A percentile compares a stretch with the other conserved stretches of the same genome.
Evolutionary conservation across 345 rosid species (phyloP).

Genomic region (Sisymbrium altissimum): DNA sequence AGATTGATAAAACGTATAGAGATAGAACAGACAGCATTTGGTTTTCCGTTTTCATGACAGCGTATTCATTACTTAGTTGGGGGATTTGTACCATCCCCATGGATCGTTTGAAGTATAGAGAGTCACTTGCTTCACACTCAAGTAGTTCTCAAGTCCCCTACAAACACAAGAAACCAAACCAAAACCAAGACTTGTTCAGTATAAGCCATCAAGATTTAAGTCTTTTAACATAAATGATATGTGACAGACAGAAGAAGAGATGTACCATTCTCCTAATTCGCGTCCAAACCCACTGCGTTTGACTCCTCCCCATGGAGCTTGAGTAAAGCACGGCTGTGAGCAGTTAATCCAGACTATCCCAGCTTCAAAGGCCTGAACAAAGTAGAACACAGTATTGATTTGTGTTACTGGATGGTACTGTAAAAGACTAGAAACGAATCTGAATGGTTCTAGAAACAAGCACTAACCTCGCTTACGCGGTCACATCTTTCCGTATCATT

Average conservation of each 20-base stretch:
- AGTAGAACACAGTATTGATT: background rate
- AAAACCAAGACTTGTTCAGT: conserved; percentile 18
- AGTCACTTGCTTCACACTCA: conserved; percentile 92
- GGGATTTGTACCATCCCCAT: conserved; percentile 91
- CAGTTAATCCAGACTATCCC: conserved; percentile 96
- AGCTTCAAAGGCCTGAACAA: conserved; percentile 65
- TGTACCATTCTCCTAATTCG: conserved; percentile 91
- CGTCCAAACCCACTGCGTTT: conserved; percentile 96
- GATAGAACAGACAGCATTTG: background rate
- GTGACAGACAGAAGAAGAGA: background rate
- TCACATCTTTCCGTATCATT: conserved; percentile 86
- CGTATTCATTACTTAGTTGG: conserved; percentile 34
- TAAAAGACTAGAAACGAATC: background rate
- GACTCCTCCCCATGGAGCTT: conserved; percentile 97
- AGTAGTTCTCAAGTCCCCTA: conserved; percentile 95
- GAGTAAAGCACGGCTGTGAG: conserved; percentile 95
- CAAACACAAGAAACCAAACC: background rate
- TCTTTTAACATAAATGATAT: background rate
- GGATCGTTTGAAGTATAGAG: conserved; percentile 67
- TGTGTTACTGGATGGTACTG: background rate
- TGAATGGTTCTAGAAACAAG: background rate
- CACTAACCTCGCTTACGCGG: conserved; percentile 76
- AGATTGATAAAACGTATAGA: background rate
- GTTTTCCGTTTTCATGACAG: background rate
- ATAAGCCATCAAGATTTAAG: background rate